A percentile compares a stretch with the other conserved stretches of the same genome.
phyloP scores from a whole-genome alignment of 495 filamentous ascomycete species.

The Podospora anserina region DNA sequence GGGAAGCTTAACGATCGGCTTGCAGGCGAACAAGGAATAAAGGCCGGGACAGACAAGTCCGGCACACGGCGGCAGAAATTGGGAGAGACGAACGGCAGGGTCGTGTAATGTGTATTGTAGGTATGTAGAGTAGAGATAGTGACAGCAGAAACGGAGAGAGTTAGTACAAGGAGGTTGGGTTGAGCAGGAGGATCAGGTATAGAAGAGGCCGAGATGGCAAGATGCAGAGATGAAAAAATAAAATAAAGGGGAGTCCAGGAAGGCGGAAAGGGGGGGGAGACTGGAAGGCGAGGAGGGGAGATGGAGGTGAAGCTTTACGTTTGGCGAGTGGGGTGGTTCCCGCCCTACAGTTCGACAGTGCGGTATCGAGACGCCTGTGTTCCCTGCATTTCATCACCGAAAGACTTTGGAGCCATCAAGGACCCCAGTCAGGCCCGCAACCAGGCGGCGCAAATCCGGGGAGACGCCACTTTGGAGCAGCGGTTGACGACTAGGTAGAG shows the following conservation, averaged over 20 bases:
- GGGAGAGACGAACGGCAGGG: constrained; percentile 10
- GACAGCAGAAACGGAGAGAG: neutral
- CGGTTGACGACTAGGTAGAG: neutral
- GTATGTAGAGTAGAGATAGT: neutral
- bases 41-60: constrained; percentile 11
- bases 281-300: constrained; percentile 22
- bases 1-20: constrained; percentile 9
- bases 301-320: constrained; percentile 32
- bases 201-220: neutral
- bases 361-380: constrained; percentile 12
- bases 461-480: neutral
- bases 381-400: constrained; percentile 22
- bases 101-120: too few relatives aligned
- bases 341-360: constrained; percentile 24
- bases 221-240: neutral
- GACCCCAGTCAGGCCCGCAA: neutral
- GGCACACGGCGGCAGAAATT: constrained; percentile 11
- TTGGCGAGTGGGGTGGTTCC: constrained; percentile 36
- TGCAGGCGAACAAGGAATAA: constrained; percentile 18
- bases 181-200: neutral
- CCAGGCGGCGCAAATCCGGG: neutral
- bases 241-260: constrained; percentile 13
- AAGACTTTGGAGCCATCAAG: constrained; percentile 14
- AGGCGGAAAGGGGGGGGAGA: constrained; percentile 13
- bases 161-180: neutral